Percentiles rank a stretch among this genome's conserved stretches.
Evolutionary conservation across 2,329 filamentous ascomycete species (phyloP).

Genomic region (Colletotrichum coccodes): DNA sequence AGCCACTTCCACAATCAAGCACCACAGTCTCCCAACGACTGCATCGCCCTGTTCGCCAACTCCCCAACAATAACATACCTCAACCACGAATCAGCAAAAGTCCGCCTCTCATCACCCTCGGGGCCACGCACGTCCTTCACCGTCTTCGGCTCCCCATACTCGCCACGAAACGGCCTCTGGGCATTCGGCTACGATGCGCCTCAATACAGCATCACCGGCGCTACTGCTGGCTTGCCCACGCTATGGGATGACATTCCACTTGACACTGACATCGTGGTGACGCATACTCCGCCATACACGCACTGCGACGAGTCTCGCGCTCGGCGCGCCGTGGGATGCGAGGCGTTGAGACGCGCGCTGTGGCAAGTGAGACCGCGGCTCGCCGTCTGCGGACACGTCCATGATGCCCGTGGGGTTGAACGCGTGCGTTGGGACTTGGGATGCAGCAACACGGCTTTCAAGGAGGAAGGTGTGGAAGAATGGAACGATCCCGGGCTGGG

Average conservation of each 20-base stretch:
- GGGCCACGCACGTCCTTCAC: constrained; percentile 71
- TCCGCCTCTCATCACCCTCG: constrained; percentile 62
- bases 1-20: constrained; percentile 65
- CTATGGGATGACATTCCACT: constrained; percentile 72
- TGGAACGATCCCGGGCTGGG: constrained; percentile 71
- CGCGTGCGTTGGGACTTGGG: constrained; percentile 69
- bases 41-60: constrained; percentile 62
- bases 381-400: constrained; percentile 78
- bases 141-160: constrained; percentile 78
- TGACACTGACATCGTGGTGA: constrained; percentile 73
- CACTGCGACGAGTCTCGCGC: constrained; percentile 64
- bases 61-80: constrained; percentile 72
- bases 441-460: constrained; percentile 50
- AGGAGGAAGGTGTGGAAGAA: constrained; percentile 51
- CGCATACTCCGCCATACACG: constrained; percentile 73
- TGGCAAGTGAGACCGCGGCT: constrained; percentile 71
- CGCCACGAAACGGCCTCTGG: constrained; percentile 67
- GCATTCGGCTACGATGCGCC: constrained; percentile 71
- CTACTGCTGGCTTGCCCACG: constrained; percentile 37
- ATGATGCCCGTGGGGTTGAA: constrained; percentile 73
- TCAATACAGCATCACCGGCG: constrained; percentile 29
- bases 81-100: constrained; percentile 62
- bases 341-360: constrained; percentile 65
- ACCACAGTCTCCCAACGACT: constrained; percentile 62
- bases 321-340: constrained; percentile 64